Conservation (phyloP, 1,284 basidiomycete genomes). For the Fomitopsis pinicola region DNA sequence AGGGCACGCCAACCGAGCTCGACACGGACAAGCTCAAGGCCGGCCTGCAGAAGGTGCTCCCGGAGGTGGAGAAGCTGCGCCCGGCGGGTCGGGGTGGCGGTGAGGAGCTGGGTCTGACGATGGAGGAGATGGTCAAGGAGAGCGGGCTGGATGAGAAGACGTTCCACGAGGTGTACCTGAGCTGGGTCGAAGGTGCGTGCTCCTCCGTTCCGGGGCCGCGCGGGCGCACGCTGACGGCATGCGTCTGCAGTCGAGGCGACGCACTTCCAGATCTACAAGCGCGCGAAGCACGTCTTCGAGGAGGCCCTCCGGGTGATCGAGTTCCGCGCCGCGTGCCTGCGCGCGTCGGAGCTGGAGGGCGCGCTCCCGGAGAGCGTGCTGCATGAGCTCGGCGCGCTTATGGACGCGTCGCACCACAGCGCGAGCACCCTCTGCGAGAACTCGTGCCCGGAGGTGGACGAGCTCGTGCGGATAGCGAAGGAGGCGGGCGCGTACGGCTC, state of each 20-base stretch:
- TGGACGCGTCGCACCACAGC: slow-evolving; percentile 75
- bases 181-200: slow-evolving; percentile 69
- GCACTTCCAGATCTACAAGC: slow-evolving; percentile 76
- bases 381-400: slow-evolving; percentile 60
- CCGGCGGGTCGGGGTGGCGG: slow-evolving; percentile 26
- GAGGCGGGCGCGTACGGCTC: slow-evolving; percentile 75
- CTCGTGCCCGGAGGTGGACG: slow-evolving; percentile 75
- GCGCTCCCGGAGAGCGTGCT: slow-evolving; percentile 27
- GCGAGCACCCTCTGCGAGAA: slow-evolving; percentile 72
- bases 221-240: neutral
- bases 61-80: slow-evolving; percentile 50
- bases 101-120: slow-evolving; percentile 52
- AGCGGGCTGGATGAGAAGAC: slow-evolving; percentile 51
- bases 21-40: slow-evolving; percentile 39
- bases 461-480: slow-evolving; percentile 56
- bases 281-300: slow-evolving; percentile 72
- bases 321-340: slow-evolving; percentile 65
- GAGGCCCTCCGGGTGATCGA: slow-evolving; percentile 77
- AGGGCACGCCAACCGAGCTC: slow-evolving; percentile 34
- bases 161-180: slow-evolving; percentile 68
- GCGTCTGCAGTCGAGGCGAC: slow-evolving; percentile 61
- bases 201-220: neutral
- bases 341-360: slow-evolving; percentile 23
- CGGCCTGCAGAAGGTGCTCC: slow-evolving; percentile 44
- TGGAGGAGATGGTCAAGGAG: slow-evolving; percentile 70